Base-by-base conservation (phyloP, 31 red algal species). In the Odonthalia washingtoniensis region DNA sequence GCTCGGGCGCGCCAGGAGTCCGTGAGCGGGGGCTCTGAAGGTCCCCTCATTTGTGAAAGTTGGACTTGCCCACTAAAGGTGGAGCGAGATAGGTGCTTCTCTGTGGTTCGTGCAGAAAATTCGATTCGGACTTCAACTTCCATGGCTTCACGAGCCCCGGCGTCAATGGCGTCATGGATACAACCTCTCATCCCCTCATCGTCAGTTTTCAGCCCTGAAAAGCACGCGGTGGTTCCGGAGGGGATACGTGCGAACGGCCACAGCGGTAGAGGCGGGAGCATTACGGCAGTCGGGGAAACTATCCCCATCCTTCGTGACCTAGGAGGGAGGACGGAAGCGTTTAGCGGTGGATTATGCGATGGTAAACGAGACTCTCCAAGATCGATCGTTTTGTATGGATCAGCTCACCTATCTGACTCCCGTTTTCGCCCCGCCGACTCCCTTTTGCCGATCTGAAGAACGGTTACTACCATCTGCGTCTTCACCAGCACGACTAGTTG, bases 391-490 rank as follows among this genome's bases (percentile, higher is more conserved):
- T 39, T 32, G 74, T 27, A 60, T 77, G 69, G 83, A 76, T 27
- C 44, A 53, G 34, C 16, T 86, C 17, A 34, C 5, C 33, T 73
- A 88, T 64, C 85, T 88, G 43, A 16, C 75, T 3, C 37, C 85
- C 53, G 73, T 65, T 5, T 39, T 88, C 33, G 35, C 57, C 30
- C 85, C 74, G 3, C 74, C 39, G 6, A 70, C 75, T 65, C 67
- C 36, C 40, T 21, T 86, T 33, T 44, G 40, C 43, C 27, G 83
- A 86, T 41, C 21, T 77, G 2, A 4, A 5, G 14, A 72, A 87
- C 72, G 83, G 31, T 1, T 87, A 46, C 74, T 87, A 77, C 40
- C 83, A 75, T 60, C 34, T 87, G 83, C 69, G 75, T 30, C 32
- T 79, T 3, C 75, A 75, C 9, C 31, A 28, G 1, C 3, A 6